These are phyloP conservation scores for Trebouxia sp. DNA, from an alignment of 139 green algal species.

Conservation along the genomic window DNA sequence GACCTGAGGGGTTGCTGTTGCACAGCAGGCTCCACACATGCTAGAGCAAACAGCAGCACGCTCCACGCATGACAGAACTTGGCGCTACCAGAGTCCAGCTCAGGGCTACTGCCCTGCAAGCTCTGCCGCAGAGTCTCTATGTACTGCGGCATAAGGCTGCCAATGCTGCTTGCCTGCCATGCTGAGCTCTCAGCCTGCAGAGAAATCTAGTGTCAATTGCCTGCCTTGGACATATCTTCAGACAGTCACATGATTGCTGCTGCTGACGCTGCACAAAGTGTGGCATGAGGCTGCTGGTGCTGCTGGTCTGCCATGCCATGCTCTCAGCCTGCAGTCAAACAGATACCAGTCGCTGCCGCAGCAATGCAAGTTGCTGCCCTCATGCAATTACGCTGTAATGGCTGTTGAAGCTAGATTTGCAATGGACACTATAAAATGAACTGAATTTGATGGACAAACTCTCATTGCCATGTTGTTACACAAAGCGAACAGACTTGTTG, in stretches of 20 bases:
- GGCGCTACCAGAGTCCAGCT: not conserved
- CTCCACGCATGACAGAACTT: constrained; percentile 28
- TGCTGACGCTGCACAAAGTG: not conserved
- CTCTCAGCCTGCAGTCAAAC: constrained; percentile 1
- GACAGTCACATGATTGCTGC: not conserved
- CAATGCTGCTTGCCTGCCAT: not conserved
- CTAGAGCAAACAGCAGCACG: constrained; percentile 18
- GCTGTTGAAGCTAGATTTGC: no score
- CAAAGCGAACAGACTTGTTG: no score
- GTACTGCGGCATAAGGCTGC: not conserved
- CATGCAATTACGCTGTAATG: no score
- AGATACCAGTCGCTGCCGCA: no score
- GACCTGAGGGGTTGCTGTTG: not conserved
- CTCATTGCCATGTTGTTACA: no score
- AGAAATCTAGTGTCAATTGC: not conserved
- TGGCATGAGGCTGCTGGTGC: not conserved
- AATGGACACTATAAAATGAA: no score
- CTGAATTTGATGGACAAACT: no score
- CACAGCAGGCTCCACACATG: not conserved
- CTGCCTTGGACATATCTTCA: not conserved
- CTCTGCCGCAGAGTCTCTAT: not conserved
- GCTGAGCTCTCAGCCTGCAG: not conserved
- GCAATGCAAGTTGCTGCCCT: no score
- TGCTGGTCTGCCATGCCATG: not conserved
- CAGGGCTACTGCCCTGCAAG: not conserved